These are phyloP conservation scores for Monosporozyma solicola DNA, from an alignment of 805 yeast genomes.

Conservation along the genomic window DNA sequence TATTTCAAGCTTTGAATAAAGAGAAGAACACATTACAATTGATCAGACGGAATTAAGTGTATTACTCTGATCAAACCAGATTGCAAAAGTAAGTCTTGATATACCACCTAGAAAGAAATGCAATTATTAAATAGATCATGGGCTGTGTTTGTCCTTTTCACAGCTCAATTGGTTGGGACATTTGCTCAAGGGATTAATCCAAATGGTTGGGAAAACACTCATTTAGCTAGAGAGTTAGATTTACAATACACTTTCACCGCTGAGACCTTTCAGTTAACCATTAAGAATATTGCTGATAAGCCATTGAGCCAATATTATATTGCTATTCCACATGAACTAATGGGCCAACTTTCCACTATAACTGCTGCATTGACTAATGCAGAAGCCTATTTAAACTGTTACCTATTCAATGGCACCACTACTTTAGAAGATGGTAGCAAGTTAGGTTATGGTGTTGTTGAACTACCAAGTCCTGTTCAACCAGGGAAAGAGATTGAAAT, in stretches of 20 bases:
- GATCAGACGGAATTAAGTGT: neutral
- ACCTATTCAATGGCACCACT: conserved; percentile 21
- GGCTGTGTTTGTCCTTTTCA: neutral
- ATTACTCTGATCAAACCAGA: neutral
- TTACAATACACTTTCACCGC: conserved; percentile 55
- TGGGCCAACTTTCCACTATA: conserved; percentile 37
- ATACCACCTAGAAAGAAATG: neutral
- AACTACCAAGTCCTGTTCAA: conserved; percentile 55
- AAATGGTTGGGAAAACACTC: conserved; percentile 42
- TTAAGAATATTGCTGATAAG: conserved; percentile 46
- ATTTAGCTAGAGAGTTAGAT: conserved; percentile 51
- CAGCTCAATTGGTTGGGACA: conserved; percentile 1
- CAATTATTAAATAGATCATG: neutral
- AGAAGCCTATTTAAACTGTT: conserved; percentile 20
- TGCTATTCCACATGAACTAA: conserved; percentile 44
- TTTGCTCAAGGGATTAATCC: conserved; percentile 8
- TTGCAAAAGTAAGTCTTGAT: neutral
- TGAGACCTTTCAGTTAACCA: conserved; percentile 47
- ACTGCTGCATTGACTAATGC: conserved; percentile 31
- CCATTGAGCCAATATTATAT: conserved; percentile 51
- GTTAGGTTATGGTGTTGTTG: conserved; percentile 38
- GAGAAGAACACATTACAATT: neutral
- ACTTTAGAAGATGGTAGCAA: conserved; percentile 19
- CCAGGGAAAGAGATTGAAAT: conserved; percentile 49
- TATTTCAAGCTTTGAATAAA: neutral